Evolutionary conservation across 768 basidiomycete genomes (phyloP).

Genomic region (Boletus eberwhitei): DNA sequence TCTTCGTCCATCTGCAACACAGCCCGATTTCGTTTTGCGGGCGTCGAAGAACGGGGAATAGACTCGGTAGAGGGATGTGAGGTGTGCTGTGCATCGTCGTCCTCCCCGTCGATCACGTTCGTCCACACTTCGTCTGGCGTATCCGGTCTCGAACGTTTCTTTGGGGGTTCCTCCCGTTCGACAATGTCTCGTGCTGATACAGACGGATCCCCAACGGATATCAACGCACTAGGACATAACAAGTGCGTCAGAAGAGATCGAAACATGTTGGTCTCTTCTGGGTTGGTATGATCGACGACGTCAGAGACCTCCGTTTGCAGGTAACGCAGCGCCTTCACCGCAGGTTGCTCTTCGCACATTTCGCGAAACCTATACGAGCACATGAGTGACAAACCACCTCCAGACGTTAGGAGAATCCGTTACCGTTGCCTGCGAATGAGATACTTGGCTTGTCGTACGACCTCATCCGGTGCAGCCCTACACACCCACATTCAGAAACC

Average conservation of each 20-base stretch:
- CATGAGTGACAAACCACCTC: neutral
- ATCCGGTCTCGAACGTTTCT: conserved; percentile 44
- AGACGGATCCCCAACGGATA: neutral
- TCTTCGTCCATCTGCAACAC: conserved; percentile 30
- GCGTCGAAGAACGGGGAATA: neutral
- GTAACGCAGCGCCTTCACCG: conserved; percentile 65
- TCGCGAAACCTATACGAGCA: conserved; percentile 71
- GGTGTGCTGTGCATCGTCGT: conserved; percentile 10
- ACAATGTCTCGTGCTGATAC: conserved; percentile 12
- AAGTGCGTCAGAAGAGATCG: conserved; percentile 65
- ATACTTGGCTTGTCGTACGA: conserved; percentile 62
- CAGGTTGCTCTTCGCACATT: conserved; percentile 61
- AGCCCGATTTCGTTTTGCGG: conserved; percentile 19
- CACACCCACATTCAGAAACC: neutral
- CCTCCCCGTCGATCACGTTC: conserved; percentile 36
- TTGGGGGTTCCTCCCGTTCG: conserved; percentile 33
- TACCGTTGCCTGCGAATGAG: conserved; percentile 71
- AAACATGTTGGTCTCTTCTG: conserved; percentile 59
- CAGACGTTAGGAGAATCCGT: conserved; percentile 15
- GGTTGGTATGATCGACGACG: conserved; percentile 66
- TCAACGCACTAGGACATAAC: conserved; percentile 37
- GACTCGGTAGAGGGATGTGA: conserved; percentile 2
- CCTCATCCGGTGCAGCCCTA: conserved; percentile 61
- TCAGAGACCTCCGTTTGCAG: conserved; percentile 65
- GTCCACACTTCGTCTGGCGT: conserved; percentile 44